A percentile compares a stretch with the other conserved stretches of the same genome.
Conservation (phyloP, 495 filamentous ascomycete species). For the Podospora anserina region DNA sequence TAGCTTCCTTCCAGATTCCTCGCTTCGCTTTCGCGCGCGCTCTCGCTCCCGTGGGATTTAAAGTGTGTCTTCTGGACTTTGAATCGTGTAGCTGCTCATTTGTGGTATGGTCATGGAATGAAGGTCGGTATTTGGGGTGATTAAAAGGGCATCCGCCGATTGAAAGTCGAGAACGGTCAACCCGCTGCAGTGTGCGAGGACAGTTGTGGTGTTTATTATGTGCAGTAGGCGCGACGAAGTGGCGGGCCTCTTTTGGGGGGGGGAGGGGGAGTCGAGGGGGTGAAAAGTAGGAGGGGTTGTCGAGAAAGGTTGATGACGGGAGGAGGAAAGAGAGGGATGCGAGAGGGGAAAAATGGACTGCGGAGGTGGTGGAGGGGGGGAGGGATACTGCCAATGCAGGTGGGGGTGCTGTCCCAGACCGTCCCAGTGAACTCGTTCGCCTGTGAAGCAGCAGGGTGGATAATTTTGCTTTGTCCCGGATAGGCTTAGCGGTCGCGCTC, state of each 20-base stretch:
- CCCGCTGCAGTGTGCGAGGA: slow-evolving; percentile 32
- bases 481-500: slow-evolving; percentile 21
- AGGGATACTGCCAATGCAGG: slow-evolving; percentile 23
- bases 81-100: slow-evolving; percentile 54
- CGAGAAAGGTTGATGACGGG: slow-evolving; percentile 26
- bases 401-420: slow-evolving; percentile 24
- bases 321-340: slow-evolving; percentile 27
- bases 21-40: slow-evolving; percentile 45
- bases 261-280: slow-evolving; percentile 12
- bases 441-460: slow-evolving; percentile 19
- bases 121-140: slow-evolving; percentile 20
- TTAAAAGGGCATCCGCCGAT: slow-evolving; percentile 29
- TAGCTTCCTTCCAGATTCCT: slow-evolving; percentile 27
- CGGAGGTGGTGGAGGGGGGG: slow-evolving; percentile 25
- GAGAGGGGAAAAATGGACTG: slow-evolving; percentile 36
- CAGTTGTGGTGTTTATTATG: slow-evolving; percentile 11
- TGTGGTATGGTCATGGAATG: slow-evolving; percentile 55
- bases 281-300: slow-evolving; percentile 35
- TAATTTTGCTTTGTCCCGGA: slow-evolving; percentile 31
- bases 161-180: slow-evolving; percentile 19
- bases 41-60: slow-evolving; percentile 57
- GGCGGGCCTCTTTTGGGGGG: too few relatives aligned
- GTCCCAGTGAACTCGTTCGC: slow-evolving; percentile 18
- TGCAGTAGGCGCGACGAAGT: not conserved
- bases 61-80: slow-evolving; percentile 56